phyloP scores from a whole-genome alignment of 169 alveolate genomes.

The Plasmodium gonderi region DNA sequence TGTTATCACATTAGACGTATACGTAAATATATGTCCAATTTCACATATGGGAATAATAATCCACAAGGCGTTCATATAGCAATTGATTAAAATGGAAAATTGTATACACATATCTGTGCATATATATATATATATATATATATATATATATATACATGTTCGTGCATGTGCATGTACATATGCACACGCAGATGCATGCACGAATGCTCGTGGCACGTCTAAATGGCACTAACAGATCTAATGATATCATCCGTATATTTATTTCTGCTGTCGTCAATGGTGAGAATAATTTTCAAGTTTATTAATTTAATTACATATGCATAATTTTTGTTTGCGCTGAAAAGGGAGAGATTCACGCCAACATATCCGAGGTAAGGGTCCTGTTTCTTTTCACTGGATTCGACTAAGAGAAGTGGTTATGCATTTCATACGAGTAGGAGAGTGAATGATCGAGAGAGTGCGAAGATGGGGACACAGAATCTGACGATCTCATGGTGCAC shows the following conservation, averaged over 20 bases:
- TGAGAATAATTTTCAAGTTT: conserved; percentile 29
- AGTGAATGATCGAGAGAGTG: background rate
- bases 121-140: too few relatives aligned
- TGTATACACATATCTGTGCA: too few relatives aligned
- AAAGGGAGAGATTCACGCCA: conserved; percentile 65
- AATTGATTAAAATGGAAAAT: too few relatives aligned
- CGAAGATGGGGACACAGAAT: too few relatives aligned
- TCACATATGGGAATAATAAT: too few relatives aligned
- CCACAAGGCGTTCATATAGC: too few relatives aligned
- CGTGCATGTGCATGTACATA: background rate
- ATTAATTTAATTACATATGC: conserved; percentile 43
- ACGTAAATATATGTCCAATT: too few relatives aligned
- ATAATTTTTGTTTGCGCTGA: conserved; percentile 57
- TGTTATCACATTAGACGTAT: too few relatives aligned
- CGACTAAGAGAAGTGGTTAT: background rate
- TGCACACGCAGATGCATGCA: background rate
- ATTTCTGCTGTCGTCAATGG: conserved; percentile 47
- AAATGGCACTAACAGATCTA: conserved; percentile 17
- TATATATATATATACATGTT: background rate
- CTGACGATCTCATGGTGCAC: too few relatives aligned
- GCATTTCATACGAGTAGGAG: background rate
- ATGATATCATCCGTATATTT: conserved; percentile 51
- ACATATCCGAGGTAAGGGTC: conserved; percentile 64
- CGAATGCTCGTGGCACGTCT: background rate
- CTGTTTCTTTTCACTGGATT: conserved; percentile 21